These are phyloP conservation scores for Lignosus rhinocerotis DNA, from an alignment of 1,284 basidiomycete genomes.

Conservation along the genomic window DNA sequence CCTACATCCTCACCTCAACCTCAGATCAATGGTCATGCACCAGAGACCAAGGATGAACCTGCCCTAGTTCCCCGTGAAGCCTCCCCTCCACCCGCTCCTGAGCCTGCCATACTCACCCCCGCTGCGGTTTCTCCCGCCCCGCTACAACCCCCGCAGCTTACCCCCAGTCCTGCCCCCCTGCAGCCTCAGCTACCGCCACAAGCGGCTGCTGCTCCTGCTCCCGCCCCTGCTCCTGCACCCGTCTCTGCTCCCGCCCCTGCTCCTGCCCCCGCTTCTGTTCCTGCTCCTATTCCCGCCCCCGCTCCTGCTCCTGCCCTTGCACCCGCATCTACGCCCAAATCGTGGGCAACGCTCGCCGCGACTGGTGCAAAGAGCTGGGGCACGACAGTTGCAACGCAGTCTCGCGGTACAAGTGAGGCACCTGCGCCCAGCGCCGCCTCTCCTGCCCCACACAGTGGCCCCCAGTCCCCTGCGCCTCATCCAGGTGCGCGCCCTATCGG, in stretches of 20 bases:
- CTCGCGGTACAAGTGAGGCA: constrained; percentile 69
- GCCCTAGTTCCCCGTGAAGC: constrained; percentile 26
- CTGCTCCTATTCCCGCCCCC: not conserved
- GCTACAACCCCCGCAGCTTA: constrained; percentile 45
- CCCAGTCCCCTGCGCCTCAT: constrained; percentile 50
- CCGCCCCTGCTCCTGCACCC: constrained; percentile 29
- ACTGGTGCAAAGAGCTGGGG: constrained; percentile 81
- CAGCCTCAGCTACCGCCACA: constrained; percentile 30
- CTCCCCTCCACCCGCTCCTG: constrained; percentile 22
- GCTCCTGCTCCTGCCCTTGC: constrained; percentile 36
- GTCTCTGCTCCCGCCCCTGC: constrained; percentile 25
- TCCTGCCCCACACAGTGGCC: constrained; percentile 46
- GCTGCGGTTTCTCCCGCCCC: constrained; percentile 36
- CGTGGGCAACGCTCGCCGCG: constrained; percentile 91
- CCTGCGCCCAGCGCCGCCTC: constrained; percentile 44
- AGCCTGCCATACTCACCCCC: constrained; percentile 31
- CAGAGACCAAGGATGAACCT: constrained; percentile 37
- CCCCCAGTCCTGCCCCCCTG: constrained; percentile 32
- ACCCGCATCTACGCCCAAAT: constrained; percentile 58
- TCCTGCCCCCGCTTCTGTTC: constrained; percentile 22
- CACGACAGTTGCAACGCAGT: constrained; percentile 69
- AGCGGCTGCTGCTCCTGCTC: constrained; percentile 15
- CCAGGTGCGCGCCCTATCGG: constrained; percentile 36
- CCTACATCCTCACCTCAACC: constrained; percentile 33
- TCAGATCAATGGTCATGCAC: constrained; percentile 27